Conservation (phyloP, 257 asterid genomes). For the Cinchona pubescens region DNA sequence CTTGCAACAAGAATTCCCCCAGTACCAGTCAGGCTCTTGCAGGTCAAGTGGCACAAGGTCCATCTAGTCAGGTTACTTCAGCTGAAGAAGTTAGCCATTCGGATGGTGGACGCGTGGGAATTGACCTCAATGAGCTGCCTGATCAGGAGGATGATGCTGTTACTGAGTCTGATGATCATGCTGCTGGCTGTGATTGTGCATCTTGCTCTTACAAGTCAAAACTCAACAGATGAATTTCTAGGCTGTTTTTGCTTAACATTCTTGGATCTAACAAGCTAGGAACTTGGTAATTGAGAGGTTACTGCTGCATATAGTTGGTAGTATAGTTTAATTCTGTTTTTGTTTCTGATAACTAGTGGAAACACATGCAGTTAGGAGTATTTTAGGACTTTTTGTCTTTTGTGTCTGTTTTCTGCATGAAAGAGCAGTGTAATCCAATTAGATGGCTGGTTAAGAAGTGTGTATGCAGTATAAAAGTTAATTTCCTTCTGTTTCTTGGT, state of each 20-base stretch:
- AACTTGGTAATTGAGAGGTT: not conserved
- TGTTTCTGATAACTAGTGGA: not conserved
- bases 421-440: conserved; percentile 21
- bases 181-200: conserved; percentile 15
- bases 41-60: conserved; percentile 1
- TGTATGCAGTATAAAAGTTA: conserved; percentile 8
- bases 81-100: conserved; percentile 23
- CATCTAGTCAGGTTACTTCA: conserved; percentile 6
- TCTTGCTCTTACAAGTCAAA: conserved; percentile 16
- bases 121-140: conserved; percentile 58
- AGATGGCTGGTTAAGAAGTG: conserved; percentile 24
- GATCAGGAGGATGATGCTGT: conserved; percentile 25
- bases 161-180: conserved; percentile 4
- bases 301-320: not conserved
- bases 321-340: not conserved
- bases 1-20: conserved; percentile 19
- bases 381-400: conserved; percentile 10
- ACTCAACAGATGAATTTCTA: conserved; percentile 13
- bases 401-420: conserved; percentile 22
- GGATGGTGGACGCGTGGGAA: conserved; percentile 19
- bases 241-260: conserved; percentile 13
- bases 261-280: conserved; percentile 7
- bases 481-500: conserved; percentile 4
- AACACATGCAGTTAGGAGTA: not conserved
- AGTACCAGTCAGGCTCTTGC: no score